Evolutionary conservation across 306 rosid species (phyloP).

Genomic region (Trifolium repens): DNA sequence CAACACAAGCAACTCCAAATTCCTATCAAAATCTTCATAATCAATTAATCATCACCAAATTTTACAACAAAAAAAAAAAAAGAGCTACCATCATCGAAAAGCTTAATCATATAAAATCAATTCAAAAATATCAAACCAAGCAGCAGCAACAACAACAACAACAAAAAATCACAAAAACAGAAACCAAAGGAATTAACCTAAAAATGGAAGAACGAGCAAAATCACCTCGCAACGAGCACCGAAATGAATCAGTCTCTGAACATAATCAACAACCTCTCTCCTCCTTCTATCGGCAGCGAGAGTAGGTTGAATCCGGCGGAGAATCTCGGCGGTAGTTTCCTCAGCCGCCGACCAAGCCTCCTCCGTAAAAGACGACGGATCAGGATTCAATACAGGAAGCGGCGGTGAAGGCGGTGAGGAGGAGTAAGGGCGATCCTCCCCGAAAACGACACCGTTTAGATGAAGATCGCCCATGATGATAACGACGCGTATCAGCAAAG

Average conservation of each 20-base stretch:
- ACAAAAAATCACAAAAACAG: not conserved
- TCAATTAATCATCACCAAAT: conserved; percentile 21
- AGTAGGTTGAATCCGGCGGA: conserved; percentile 52
- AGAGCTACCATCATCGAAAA: not conserved
- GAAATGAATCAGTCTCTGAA: conserved; percentile 47
- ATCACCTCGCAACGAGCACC: conserved; percentile 56
- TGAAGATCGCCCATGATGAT: conserved; percentile 59
- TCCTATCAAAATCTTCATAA: conserved; percentile 12
- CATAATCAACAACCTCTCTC: conserved; percentile 53
- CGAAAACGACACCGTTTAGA: conserved; percentile 47
- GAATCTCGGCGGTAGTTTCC: conserved; percentile 46
- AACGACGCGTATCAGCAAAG: not conserved
- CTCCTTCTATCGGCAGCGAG: conserved; percentile 51
- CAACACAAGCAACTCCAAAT: conserved; percentile 31
- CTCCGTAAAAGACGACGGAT: conserved; percentile 42
- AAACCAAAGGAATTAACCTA: not conserved
- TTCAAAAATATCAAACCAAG: not conserved
- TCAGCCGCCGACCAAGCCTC: conserved; percentile 51
- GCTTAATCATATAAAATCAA: conserved; percentile 3
- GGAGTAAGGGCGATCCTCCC: conserved; percentile 55
- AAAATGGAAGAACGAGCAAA: conserved; percentile 4
- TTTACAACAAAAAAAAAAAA: not conserved
- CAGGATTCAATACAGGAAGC: conserved; percentile 44
- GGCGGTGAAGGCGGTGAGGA: conserved; percentile 54
- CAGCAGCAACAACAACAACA: not conserved